Evolutionary conservation across 345 rosid genomes (phyloP), one percentile per base, ranked within the genome.

Genomic region (Rhizophora apiculata): DNA sequence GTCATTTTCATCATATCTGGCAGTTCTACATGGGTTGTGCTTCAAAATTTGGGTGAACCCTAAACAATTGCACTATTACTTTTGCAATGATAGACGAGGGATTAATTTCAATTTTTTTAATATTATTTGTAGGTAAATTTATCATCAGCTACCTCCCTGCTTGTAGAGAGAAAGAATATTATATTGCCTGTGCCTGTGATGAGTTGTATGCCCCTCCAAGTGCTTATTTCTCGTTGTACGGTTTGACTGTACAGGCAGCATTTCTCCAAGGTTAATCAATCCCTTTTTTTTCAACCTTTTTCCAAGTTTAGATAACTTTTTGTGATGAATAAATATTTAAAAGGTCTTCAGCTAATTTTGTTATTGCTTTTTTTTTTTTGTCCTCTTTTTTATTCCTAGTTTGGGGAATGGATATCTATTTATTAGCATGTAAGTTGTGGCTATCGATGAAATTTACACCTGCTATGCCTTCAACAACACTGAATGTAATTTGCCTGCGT

Each of bases 141-240:
- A 74, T 94, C 52, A 76, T 89, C 74, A 89, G 93, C 24, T 94
- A 89, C 73, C 79, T 76, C 79, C 88, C 88, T 75, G 83, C 82
- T 22, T 94, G 96, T 79, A 85, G 85, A 78, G 91, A 89, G 73
- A 91, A 89, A 76, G 97, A 94, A 76, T 89, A 88, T 71, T 91
- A 91, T 76, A 93, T 94, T 74, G 97, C 90, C 16, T 87, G 89
- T 80, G 90, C 92, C 36, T 94, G 98, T 78, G 83, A 81, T 58
- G 96, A 91, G 82, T 78, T 89, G 64, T 94, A 91, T 76, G 89
- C 94, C 56, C 98, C 98, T 60, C 95, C 98, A 60, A 87, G 97
- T 79, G 98, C 97, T 34, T 94, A 91, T 83, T 89, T 89, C 72
- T 94, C 91, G 51, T 77, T 91, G 66, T 87, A 88, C 69, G 98